These are phyloP conservation scores for Cryomyces minteri DNA, from an alignment of 495 filamentous ascomycete genomes.

Conservation along the genomic window DNA sequence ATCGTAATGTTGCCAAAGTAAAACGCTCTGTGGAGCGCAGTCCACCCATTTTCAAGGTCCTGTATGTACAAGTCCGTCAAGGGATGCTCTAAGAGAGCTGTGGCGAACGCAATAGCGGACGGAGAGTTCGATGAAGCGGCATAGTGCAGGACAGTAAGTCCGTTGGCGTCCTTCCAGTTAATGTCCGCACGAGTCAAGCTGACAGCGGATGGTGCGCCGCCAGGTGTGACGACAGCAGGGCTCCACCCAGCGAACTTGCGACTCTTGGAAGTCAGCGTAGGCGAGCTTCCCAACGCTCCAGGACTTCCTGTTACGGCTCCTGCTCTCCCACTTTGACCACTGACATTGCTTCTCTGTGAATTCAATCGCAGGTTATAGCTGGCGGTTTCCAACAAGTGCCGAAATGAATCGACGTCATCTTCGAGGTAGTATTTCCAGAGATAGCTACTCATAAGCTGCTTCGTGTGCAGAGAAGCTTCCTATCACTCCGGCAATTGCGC, in stretches of 20 bases:
- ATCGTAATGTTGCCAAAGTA: constrained; percentile 86
- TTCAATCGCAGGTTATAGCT: constrained; percentile 27
- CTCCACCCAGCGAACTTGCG: constrained; percentile 17
- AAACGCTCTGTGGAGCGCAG: constrained; percentile 75
- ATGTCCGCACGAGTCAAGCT: constrained; percentile 51
- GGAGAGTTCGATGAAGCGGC: constrained; percentile 55
- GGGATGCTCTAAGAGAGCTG: constrained; percentile 60
- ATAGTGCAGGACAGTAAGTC: constrained; percentile 72
- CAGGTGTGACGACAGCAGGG: constrained; percentile 1
- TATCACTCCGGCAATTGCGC: constrained; percentile 48
- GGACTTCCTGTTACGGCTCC: constrained; percentile 30
- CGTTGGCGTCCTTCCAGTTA: constrained; percentile 61
- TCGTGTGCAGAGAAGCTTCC: constrained; percentile 29
- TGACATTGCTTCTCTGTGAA: constrained; percentile 20
- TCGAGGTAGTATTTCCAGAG: constrained; percentile 92
- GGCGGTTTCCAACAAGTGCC: constrained; percentile 56
- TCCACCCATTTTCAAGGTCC: constrained; percentile 91
- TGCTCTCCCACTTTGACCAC: constrained; percentile 16
- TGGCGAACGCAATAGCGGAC: constrained; percentile 51
- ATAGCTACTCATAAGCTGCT: constrained; percentile 67
- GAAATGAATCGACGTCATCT: constrained; percentile 88
- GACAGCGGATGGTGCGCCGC: constrained; percentile 6
- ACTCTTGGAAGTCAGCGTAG: constrained; percentile 22
- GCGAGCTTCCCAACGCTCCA: constrained; percentile 29
- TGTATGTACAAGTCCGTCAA: constrained; percentile 71